Base-by-base conservation (phyloP, 2,329 filamentous ascomycete species). In the Colletotrichum karsti region DNA sequence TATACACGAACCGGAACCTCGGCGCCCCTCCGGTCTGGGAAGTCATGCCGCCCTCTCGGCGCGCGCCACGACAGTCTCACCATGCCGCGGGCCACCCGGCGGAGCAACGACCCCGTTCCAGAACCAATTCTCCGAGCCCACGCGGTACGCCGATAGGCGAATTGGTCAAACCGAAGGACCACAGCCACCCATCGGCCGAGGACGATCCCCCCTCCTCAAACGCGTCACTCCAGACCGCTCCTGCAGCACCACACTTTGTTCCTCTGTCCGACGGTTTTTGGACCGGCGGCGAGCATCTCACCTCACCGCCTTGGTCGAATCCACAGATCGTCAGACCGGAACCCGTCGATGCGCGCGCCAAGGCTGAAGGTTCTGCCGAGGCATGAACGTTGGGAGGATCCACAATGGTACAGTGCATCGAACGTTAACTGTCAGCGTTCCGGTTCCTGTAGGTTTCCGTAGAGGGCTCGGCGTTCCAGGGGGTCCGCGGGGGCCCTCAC, bases 311-410 rank as follows among this genome's bases (percentile, higher is more conserved):
- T n/a, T n/a, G 2, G 26, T 50, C 24, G 46, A 64, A 26, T 24
- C 58, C 63, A 55, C 58, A 18, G 51, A 53, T 53, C 59, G 51
- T 44, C 42, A 51, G 33, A 39, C 54, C 22, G 28, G 51, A 62
- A 42, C 12, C 24, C 18, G n/a, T n/a, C n/a, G n/a, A n/a, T 53
- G 12, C 10, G 2, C 26, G 50, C 42, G 12, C 46, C 55, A 20
- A 60, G 28, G 41, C 41, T 20, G 46, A 12, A 7, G 13, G 18
- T 4, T 26, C n/a, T 20, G 26, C 50, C 63, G 63, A 66, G 50
- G 48, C 59, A 63, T 63, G 42, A 51, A 59, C 6, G 22, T 12
- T 13, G 10, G 10, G 33, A 13, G 15, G 33, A 35, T 35, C 12
- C 33, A 35, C 10, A 15, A 35, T 4, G 13, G 30, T 12, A 8